These are phyloP conservation scores for Ustilago tritici DNA, from an alignment of 1,284 basidiomycete species.

Conservation along the genomic window DNA sequence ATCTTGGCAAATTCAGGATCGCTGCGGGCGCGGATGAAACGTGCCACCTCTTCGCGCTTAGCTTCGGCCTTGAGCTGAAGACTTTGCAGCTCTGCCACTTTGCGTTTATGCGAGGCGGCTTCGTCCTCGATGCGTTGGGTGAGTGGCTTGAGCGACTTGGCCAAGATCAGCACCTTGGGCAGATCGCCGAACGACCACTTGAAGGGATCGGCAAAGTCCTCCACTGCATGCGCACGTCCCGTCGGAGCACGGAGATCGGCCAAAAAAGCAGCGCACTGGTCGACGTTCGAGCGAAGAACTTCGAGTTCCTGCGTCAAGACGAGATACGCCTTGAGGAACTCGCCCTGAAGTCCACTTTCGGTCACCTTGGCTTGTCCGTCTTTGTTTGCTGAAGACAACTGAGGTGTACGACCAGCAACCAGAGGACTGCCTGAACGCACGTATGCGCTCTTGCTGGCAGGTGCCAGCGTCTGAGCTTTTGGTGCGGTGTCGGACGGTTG, in stretches of 20 bases:
- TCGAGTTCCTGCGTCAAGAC: conserved; percentile 70
- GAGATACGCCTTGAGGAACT: conserved; percentile 68
- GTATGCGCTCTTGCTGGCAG: conserved; percentile 7
- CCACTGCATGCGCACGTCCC: conserved; percentile 35
- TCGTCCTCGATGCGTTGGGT: conserved; percentile 39
- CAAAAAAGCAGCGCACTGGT: conserved; percentile 65
- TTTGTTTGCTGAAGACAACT: conserved; percentile 25
- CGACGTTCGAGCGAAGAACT: conserved; percentile 47
- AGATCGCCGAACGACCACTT: conserved; percentile 71
- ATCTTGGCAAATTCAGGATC: conserved; percentile 84
- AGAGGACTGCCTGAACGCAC: conserved; percentile 17
- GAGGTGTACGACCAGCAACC: conserved; percentile 28
- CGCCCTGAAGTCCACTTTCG: conserved; percentile 62
- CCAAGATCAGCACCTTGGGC: conserved; percentile 55
- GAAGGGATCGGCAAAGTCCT: conserved; percentile 51
- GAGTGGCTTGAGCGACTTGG: conserved; percentile 38
- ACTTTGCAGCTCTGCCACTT: conserved; percentile 71
- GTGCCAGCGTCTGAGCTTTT: conserved; percentile 3
- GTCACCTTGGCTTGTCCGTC: conserved; percentile 44
- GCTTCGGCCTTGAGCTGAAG: conserved; percentile 72
- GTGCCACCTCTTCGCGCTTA: conserved; percentile 67
- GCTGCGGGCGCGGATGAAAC: conserved; percentile 80
- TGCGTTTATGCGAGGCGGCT: conserved; percentile 61
- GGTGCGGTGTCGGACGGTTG: conserved; percentile 10
- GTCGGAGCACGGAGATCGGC: conserved; percentile 58